Conservation (phyloP, 345 rosid genomes). For the Litchi chinensis region DNA sequence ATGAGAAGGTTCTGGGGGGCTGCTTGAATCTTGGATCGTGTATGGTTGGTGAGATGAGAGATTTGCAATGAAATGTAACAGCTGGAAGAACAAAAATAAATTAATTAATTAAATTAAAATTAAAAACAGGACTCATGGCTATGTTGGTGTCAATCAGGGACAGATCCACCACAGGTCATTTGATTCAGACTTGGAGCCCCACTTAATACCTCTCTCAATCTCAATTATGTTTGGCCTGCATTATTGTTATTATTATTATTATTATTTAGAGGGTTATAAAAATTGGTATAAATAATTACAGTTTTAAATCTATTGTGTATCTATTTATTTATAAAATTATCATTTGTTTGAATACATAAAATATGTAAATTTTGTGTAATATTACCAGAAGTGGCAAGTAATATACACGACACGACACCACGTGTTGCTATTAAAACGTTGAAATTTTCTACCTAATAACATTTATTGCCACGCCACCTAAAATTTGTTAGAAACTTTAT, state of each 20-base stretch:
- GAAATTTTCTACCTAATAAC: too few species aligned
- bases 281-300: too few species aligned
- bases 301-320: too few species aligned
- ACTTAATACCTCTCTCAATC: background rate
- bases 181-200: slow-evolving; percentile 9
- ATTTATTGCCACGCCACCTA: too few species aligned
- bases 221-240: background rate
- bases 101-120: too few species aligned
- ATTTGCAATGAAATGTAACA: background rate
- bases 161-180: slow-evolving; percentile 5
- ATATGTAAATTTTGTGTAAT: too few species aligned
- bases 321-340: too few species aligned
- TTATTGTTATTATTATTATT: background rate
- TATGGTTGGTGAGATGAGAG: slow-evolving; percentile 10
- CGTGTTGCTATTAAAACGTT: too few species aligned
- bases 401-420: too few species aligned
- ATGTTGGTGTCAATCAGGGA: slow-evolving; percentile 1
- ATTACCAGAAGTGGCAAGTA: too few species aligned
- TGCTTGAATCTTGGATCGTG: background rate
- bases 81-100: background rate
- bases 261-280: too few species aligned
- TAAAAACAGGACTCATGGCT: background rate
- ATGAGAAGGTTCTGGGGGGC: background rate
- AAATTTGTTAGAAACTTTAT: background rate
- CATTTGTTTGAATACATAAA: too few species aligned